Conservation (phyloP, 441 rosid species). For the Isatis lusitanica region DNA sequence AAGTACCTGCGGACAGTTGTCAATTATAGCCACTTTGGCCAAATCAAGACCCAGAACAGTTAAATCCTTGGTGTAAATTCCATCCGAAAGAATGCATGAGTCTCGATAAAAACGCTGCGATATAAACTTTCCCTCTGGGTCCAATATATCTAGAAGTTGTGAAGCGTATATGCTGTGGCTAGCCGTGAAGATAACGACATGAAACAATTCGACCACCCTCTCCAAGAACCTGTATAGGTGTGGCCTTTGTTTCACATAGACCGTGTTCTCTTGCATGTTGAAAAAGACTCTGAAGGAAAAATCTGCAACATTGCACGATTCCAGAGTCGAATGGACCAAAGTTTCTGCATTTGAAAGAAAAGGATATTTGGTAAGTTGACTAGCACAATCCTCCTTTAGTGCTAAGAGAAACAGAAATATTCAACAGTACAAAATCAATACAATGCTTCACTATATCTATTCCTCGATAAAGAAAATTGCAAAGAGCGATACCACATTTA, state of each 20-base stretch:
- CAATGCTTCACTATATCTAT: not conserved
- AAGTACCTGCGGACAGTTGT: slow-evolving; percentile 94
- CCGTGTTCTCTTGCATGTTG: slow-evolving; percentile 87
- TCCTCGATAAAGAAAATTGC: not conserved
- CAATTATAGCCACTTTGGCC: slow-evolving; percentile 92
- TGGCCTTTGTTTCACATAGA: slow-evolving; percentile 87
- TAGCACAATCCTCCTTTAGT: not conserved
- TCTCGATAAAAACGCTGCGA: slow-evolving; percentile 80
- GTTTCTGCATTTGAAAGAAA: slow-evolving; percentile 62
- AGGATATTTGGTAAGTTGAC: not conserved
- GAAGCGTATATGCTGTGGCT: slow-evolving; percentile 94
- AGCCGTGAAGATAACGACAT: slow-evolving; percentile 85
- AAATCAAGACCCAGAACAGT: slow-evolving; percentile 92
- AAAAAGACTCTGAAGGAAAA: slow-evolving; percentile 81
- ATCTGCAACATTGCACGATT: slow-evolving; percentile 76
- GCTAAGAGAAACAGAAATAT: not conserved
- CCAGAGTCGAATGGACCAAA: slow-evolving; percentile 87
- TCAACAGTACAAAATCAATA: slow-evolving; percentile 2
- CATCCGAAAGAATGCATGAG: slow-evolving; percentile 81
- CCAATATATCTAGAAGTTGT: slow-evolving; percentile 80
- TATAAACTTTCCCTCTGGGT: slow-evolving; percentile 73
- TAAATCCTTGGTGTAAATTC: slow-evolving; percentile 91
- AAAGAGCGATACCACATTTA: not conserved
- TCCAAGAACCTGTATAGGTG: slow-evolving; percentile 74
- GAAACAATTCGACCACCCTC: slow-evolving; percentile 90